Percentiles rank a stretch among this genome's conserved stretches.
Evolutionary conservation across 2,329 filamentous ascomycete genomes (phyloP).

Genomic region (Stagonosporopsis rhizophila): DNA sequence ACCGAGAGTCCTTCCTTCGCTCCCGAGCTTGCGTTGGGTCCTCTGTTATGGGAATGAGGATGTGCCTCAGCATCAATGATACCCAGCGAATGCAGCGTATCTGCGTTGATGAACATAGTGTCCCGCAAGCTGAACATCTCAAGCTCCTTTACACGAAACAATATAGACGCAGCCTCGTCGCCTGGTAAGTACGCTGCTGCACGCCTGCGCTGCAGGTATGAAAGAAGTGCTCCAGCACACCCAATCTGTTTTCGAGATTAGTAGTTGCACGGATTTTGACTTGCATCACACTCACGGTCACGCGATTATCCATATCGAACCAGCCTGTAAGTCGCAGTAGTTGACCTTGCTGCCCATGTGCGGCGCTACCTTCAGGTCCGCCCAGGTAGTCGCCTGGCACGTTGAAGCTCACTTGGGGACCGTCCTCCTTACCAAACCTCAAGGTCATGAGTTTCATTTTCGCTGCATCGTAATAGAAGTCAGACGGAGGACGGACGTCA

Average conservation of each 20-base stretch:
- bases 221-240: slow-evolving; percentile 87
- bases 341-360: slow-evolving; percentile 66
- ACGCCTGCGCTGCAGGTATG: slow-evolving; percentile 74
- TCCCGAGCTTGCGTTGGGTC: slow-evolving; percentile 66
- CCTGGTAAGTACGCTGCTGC: slow-evolving; percentile 68
- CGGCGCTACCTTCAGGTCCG: slow-evolving; percentile 52
- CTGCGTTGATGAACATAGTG: slow-evolving; percentile 78
- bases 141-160: slow-evolving; percentile 69
- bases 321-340: slow-evolving; percentile 72
- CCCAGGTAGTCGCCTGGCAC: slow-evolving; percentile 63
- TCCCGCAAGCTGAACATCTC: slow-evolving; percentile 76
- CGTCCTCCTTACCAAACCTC: slow-evolving; percentile 57
- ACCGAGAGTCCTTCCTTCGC: slow-evolving; percentile 84
- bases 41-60: slow-evolving; percentile 80
- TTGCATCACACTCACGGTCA: slow-evolving; percentile 61
- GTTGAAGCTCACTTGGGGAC: slow-evolving; percentile 63
- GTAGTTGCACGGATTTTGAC: background rate
- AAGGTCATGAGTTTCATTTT: slow-evolving; percentile 70
- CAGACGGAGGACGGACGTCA: slow-evolving; percentile 71
- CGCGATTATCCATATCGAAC: slow-evolving; percentile 75
- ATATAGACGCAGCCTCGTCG: slow-evolving; percentile 60
- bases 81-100: slow-evolving; percentile 83
- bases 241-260: slow-evolving; percentile 63
- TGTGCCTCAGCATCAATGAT: slow-evolving; percentile 84
- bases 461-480: slow-evolving; percentile 74